These are phyloP conservation scores for Nakazawaea wickerhamii DNA, from an alignment of 805 yeast genomes.

Conservation along the genomic window DNA sequence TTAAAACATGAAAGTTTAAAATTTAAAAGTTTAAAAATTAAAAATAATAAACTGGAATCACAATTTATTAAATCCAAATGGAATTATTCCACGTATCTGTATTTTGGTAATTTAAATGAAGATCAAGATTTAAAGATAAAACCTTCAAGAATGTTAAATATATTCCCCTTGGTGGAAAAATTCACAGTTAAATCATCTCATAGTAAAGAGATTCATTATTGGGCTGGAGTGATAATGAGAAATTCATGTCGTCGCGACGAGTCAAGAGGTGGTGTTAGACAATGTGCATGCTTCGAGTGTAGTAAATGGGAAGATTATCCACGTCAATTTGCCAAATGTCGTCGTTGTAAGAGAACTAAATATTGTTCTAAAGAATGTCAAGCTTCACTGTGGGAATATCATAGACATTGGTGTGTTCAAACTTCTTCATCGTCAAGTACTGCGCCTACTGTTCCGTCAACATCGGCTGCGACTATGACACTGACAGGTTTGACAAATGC, in stretches of 20 bases:
- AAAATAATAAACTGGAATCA: constrained; percentile 20
- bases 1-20: constrained; percentile 19
- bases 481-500: constrained; percentile 10
- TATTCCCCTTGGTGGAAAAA: constrained; percentile 89
- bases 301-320: constrained; percentile 93
- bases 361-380: constrained; percentile 94
- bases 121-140: constrained; percentile 34
- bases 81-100: constrained; percentile 37
- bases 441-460: constrained; percentile 19
- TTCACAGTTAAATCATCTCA: constrained; percentile 65
- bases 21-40: constrained; percentile 20
- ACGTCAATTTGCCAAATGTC: constrained; percentile 89
- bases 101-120: constrained; percentile 16
- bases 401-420: constrained; percentile 87
- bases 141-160: constrained; percentile 50
- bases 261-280: constrained; percentile 80
- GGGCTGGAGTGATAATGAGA: constrained; percentile 98
- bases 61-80: constrained; percentile 26
- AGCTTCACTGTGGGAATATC: constrained; percentile 85
- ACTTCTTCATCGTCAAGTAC: constrained; percentile 26
- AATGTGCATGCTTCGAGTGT: constrained; percentile 90
- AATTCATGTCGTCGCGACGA: constrained; percentile 93
- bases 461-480: constrained; percentile 9
- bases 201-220: constrained; percentile 79
- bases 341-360: constrained; percentile 90